Evolutionary conservation across 2,329 filamentous ascomycete genomes (phyloP).

Genomic region (Chaetomium sp.): DNA sequence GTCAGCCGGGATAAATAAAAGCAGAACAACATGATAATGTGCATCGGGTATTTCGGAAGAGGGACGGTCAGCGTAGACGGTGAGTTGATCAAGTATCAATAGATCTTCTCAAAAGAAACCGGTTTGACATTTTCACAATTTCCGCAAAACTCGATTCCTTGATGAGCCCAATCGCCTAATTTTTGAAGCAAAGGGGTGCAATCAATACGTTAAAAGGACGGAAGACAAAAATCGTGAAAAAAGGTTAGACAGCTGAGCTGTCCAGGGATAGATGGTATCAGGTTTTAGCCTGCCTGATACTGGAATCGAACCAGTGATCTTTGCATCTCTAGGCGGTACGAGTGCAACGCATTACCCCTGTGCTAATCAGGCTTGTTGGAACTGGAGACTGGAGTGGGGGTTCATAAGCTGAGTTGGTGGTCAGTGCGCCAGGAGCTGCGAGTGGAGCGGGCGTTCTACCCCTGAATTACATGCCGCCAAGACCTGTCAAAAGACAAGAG

Average conservation of each 20-base stretch:
- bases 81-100: neutral
- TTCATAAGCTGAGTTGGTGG: neutral
- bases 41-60: too few relatives aligned
- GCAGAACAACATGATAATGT: too few relatives aligned
- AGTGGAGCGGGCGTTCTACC: neutral
- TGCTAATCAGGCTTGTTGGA: slow-evolving; percentile 3
- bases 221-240: neutral
- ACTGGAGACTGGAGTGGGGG: neutral
- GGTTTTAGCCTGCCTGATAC: slow-evolving; percentile 6
- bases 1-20: too few relatives aligned
- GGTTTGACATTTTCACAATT: too few relatives aligned
- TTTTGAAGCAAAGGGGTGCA: too few relatives aligned
- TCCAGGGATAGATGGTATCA: neutral
- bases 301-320: slow-evolving; percentile 12
- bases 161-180: too few relatives aligned
- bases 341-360: slow-evolving; percentile 13
- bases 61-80: neutral
- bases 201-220: too few relatives aligned
- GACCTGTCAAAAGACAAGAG: too few relatives aligned
- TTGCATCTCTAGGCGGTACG: slow-evolving; percentile 10
- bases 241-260: neutral
- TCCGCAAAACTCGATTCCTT: too few relatives aligned
- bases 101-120: too few relatives aligned
- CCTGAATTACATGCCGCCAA: too few relatives aligned
- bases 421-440: neutral